A percentile compares a stretch with the other conserved stretches of the same genome.
These are phyloP conservation scores for Arachnomyces sp. DNA, from an alignment of 2,329 filamentous ascomycete species.

Conservation along the genomic window DNA sequence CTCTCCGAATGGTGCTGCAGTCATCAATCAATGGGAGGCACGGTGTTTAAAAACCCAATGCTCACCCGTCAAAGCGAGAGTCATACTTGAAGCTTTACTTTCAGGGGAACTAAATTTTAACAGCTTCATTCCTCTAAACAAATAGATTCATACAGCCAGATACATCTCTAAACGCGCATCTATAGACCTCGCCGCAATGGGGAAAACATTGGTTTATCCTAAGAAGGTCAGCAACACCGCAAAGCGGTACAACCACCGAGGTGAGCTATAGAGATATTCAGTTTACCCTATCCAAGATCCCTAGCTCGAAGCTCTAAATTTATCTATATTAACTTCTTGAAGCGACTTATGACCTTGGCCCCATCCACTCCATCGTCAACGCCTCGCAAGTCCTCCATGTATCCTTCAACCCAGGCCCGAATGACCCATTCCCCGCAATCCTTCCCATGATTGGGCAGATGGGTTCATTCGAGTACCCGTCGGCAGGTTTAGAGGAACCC, in stretches of 20 bases:
- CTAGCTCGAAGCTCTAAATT: not conserved
- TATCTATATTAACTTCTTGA: constrained; percentile 7
- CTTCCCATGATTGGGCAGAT: constrained; percentile 83
- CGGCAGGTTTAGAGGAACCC: constrained; percentile 51
- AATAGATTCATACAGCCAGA: not conserved
- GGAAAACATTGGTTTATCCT: constrained; percentile 47
- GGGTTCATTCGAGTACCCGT: constrained; percentile 60
- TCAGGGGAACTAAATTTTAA: no score
- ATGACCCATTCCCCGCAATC: constrained; percentile 63
- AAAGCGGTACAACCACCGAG: constrained; percentile 57
- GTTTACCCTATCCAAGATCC: not conserved
- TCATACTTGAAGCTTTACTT: no score
- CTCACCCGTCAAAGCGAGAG: no score
- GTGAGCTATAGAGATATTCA: constrained; percentile 30
- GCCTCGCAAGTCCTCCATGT: constrained; percentile 66
- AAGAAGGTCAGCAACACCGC: constrained; percentile 57
- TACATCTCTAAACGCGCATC: not conserved
- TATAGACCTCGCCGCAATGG: constrained; percentile 24
- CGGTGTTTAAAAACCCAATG: no score
- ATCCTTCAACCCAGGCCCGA: constrained; percentile 58
- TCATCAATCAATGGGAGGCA: no score
- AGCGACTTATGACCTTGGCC: constrained; percentile 64
- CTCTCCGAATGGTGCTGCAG: no score
- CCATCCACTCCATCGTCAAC: constrained; percentile 70
- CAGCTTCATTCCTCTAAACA: no score